phyloP scores from a whole-genome alignment of 192 early-diverging fungal genomes.

The Neocallimastix lanati region DNA sequence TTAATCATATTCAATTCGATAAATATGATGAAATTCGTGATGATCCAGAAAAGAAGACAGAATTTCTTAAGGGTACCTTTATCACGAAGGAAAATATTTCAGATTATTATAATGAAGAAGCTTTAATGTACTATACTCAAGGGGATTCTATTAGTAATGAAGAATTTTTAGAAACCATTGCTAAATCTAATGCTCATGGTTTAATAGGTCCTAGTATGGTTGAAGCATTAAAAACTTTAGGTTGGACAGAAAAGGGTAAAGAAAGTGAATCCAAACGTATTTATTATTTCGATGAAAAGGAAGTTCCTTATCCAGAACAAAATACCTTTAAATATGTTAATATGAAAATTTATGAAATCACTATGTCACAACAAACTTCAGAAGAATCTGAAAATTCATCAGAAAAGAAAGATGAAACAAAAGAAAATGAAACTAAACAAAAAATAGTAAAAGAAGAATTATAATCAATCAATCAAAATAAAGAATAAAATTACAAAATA shows the following conservation, averaged over 20 bases:
- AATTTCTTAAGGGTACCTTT: background rate
- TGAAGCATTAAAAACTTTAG: background rate
- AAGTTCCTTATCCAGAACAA: background rate
- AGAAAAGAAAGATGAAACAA: no score
- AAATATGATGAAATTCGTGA: background rate
- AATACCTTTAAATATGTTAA: background rate
- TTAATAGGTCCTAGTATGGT: background rate
- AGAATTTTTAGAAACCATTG: background rate
- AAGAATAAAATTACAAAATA: no score
- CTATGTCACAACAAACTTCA: background rate
- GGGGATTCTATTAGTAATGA: background rate
- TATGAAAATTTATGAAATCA: background rate
- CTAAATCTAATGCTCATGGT: background rate
- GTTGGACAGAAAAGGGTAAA: background rate
- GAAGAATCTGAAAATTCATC: background rate
- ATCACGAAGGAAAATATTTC: background rate
- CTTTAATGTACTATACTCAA: background rate
- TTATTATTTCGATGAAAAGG: background rate
- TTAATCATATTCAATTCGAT: background rate
- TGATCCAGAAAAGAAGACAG: background rate
- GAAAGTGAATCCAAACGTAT: background rate
- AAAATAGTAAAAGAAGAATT: no score
- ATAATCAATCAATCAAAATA: no score
- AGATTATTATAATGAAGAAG: background rate
- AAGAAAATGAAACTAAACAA: no score